phyloP scores from a whole-genome alignment of 768 basidiomycete genomes.

The Udeniomyces megalosporus region DNA sequence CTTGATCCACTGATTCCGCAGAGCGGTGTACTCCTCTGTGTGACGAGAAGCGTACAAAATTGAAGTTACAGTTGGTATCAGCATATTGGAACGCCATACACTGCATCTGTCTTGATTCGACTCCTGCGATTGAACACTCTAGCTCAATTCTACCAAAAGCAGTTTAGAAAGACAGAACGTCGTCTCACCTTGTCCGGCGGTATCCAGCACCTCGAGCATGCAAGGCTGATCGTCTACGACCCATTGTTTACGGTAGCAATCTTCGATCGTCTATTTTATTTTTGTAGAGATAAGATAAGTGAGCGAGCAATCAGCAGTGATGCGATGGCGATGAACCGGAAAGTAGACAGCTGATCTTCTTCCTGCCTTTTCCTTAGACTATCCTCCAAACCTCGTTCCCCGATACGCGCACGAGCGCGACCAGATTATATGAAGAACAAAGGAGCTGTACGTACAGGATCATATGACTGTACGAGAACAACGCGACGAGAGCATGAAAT shows the following conservation, averaged over 20 bases:
- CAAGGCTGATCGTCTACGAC: conserved; percentile 90
- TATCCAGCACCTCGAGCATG: conserved; percentile 92
- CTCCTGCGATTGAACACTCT: no score
- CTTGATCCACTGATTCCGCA: conserved; percentile 97
- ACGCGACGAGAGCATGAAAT: not conserved
- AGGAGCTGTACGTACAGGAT: conserved; percentile 36
- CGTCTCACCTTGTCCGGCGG: conserved; percentile 79
- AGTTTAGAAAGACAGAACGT: not conserved
- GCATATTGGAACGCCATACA: not conserved
- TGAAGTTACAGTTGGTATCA: no score
- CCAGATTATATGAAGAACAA: not conserved
- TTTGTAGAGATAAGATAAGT: no score
- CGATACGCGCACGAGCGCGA: no score
- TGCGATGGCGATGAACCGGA: no score
- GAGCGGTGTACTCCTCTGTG: conserved; percentile 94
- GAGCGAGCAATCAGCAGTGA: no score
- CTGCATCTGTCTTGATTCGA: no score
- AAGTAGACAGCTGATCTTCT: no score
- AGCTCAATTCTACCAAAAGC: no score
- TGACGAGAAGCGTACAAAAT: no score
- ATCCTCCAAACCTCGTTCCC: no score
- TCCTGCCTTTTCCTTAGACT: no score
- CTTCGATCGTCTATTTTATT: conserved; percentile 76
- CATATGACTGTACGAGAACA: conserved; percentile 57
- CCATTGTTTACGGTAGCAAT: conserved; percentile 88